Conservation (phyloP, 2,329 filamentous ascomycete genomes). For the Cadophora malorum region DNA sequence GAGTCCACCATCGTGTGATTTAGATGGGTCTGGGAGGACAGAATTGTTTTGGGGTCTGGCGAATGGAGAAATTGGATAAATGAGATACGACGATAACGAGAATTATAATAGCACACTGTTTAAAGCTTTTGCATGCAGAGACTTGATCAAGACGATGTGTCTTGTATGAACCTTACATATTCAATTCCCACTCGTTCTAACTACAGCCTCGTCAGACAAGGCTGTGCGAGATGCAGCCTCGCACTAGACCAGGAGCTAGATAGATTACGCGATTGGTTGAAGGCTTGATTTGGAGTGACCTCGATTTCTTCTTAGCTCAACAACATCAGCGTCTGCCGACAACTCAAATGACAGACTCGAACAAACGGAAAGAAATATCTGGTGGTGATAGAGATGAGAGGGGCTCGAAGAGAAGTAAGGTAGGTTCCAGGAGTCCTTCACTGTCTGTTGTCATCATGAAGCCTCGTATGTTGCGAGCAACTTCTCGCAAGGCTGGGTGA, state of each 20-base stretch:
- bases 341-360: conserved; percentile 37
- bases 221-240: background rate
- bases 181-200: no score
- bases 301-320: background rate
- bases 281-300: background rate
- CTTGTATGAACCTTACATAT: no score
- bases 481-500: background rate
- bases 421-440: conserved; percentile 25
- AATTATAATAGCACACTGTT: background rate
- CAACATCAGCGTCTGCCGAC: background rate
- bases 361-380: conserved; percentile 37
- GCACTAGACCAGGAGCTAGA: background rate
- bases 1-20: background rate
- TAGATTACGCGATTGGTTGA: conserved; percentile 22
- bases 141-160: background rate
- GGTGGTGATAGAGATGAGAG: conserved; percentile 31
- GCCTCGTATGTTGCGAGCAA: background rate
- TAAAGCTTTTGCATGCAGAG: background rate
- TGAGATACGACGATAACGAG: conserved; percentile 1
- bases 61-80: background rate
- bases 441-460: background rate
- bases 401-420: conserved; percentile 40
- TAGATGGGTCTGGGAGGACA: background rate
- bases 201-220: background rate
- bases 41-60: background rate